Base-by-base conservation (phyloP, 768 basidiomycete species). In the Trametes gibbosa region DNA sequence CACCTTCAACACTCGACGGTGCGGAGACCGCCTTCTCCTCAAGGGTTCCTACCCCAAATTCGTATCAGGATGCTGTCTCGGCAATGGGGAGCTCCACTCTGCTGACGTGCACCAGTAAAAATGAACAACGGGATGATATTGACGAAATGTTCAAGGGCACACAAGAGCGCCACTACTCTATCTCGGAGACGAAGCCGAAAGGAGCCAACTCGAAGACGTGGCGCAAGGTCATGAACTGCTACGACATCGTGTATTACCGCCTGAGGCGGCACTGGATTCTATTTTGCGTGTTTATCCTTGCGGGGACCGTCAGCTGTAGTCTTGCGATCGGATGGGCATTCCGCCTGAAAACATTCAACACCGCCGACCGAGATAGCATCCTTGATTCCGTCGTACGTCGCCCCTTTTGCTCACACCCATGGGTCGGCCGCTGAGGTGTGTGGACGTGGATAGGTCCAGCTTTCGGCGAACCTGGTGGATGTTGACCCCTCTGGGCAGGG, bases 251-350 rank as follows among this genome's bases (percentile, higher is more conserved):
- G 37, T 59, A 52, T 14, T 29, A 59, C n/a, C 42, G 32, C 17
- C 46, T 59, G 29, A 50, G 49, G 53, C 43, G 21, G 46, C 56
- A 52, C 35, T 61, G 56, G 56, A 48, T 50, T 13, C 10, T 50
- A 1, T 43, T 59, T 43, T 49, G 48, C n/a, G 29, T 25, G 9
- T 58, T 58, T 24, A 35, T 64, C 32, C 48, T 64, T 2, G 34
- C 41, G 1, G 24, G 25, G 14, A 48, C 58, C 16, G 43, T 61
- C 35, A 23, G 50, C 34, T 43, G 32, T 21, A 61, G 63, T 42
- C 56, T 64, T 21, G 59, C 32, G 3, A 55, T 63, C n/a, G 63
- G 63, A 13, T 63, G 58, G 53, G 39, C 49, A 24, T 47, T 63
- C 43, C 57, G 62, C 5, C 23, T 63, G 50, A 41, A 45, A 21